Conservation (phyloP, 108 stramenopile genomes). For the Pseudonitzschia multistriata region DNA sequence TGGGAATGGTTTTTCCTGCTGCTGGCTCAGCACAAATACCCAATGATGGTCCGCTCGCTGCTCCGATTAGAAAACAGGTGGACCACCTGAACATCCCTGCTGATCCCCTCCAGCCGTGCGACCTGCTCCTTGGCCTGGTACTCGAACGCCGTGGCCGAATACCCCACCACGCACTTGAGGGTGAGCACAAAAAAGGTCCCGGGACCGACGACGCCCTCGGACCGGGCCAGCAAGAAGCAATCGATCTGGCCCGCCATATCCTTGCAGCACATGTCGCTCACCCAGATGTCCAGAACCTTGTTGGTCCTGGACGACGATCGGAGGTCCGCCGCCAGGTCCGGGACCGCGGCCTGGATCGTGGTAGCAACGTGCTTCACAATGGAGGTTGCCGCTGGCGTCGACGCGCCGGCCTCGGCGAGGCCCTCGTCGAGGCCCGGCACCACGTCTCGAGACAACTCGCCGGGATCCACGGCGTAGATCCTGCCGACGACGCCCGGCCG, state of each 20-base stretch:
- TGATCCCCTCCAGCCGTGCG: constrained; percentile 23
- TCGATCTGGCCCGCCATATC: constrained; percentile 48
- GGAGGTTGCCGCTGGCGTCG: background rate
- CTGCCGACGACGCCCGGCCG: constrained; percentile 33
- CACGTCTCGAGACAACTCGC: constrained; percentile 38
- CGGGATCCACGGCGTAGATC: constrained; percentile 65
- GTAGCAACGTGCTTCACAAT: constrained; percentile 40
- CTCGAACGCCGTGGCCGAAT: constrained; percentile 52
- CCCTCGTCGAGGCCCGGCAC: background rate
- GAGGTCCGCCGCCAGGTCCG: background rate
- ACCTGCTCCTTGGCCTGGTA: constrained; percentile 39
- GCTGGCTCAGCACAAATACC: constrained; percentile 23
- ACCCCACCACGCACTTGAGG: constrained; percentile 58
- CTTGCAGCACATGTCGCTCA: constrained; percentile 67
- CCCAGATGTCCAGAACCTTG: constrained; percentile 42
- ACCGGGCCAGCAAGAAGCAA: constrained; percentile 35
- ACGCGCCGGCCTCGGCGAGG: background rate
- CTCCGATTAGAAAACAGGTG: constrained; percentile 61
- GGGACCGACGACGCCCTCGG: constrained; percentile 30
- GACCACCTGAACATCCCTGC: constrained; percentile 32
- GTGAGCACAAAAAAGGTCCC: constrained; percentile 55
- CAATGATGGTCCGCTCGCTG: constrained; percentile 61
- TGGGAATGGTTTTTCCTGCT: no score
- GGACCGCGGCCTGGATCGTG: constrained; percentile 36
- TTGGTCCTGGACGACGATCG: background rate